phyloP scores from a whole-genome alignment of 225 moss, liverwort and hornwort species.

The Asterella californica region DNA sequence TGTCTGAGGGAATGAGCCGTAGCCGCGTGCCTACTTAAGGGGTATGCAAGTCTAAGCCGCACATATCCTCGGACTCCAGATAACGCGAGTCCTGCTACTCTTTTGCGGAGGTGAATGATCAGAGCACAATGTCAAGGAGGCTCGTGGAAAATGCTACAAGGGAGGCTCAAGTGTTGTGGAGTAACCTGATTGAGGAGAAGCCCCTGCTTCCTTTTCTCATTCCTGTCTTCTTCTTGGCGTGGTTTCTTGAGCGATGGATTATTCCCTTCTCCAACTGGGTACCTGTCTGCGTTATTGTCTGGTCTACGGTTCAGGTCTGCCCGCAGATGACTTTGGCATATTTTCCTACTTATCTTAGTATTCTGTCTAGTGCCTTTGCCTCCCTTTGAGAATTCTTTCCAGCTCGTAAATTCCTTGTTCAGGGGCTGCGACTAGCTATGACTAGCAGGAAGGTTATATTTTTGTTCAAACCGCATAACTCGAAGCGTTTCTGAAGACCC shows the following conservation, averaged over 20 bases:
- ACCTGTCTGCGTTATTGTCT: slow-evolving; percentile 75
- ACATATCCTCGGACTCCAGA: not conserved
- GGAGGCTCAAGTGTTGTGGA: slow-evolving; percentile 74
- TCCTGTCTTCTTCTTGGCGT: slow-evolving; percentile 70
- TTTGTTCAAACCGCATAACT: not conserved
- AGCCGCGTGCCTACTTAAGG: not conserved
- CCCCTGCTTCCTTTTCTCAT: slow-evolving; percentile 72
- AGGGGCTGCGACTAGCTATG: no score
- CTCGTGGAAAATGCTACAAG: slow-evolving; percentile 57
- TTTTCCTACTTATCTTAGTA: not conserved
- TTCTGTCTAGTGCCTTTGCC: not conserved
- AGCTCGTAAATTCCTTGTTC: not conserved
- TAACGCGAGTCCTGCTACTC: not conserved
- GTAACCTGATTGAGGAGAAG: slow-evolving; percentile 68
- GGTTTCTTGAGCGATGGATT: slow-evolving; percentile 88
- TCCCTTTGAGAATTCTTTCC: not conserved
- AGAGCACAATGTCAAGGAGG: slow-evolving; percentile 56
- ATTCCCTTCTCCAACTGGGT: slow-evolving; percentile 91
- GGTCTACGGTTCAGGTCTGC: slow-evolving; percentile 81
- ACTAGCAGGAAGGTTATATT: not conserved
- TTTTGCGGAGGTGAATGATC: slow-evolving; percentile 33
- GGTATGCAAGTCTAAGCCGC: not conserved
- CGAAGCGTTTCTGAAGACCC: not conserved
- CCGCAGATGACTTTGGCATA: not conserved
- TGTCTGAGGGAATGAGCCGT: not conserved